Base-by-base conservation (phyloP, 202 grass and related monocot genomes). In the Carex arenaria region DNA sequence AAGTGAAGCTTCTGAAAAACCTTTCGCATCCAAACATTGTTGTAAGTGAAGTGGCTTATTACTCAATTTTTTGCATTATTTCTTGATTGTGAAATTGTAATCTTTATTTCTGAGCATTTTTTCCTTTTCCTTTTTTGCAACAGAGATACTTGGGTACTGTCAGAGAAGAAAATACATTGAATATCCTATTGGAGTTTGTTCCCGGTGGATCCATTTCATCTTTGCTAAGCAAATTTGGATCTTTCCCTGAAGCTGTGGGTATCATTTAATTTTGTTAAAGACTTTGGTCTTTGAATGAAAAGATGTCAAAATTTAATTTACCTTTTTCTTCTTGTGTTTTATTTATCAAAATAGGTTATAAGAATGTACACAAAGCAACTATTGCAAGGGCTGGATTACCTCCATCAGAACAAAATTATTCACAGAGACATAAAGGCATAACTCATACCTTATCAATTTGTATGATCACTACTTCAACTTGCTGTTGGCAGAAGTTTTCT, bases 401-500 rank as follows among this genome's bases (percentile, higher is more conserved):
- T 98, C 60, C 96, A 98, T 92, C 89, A 20, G 73, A 93, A 98
- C 80, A 91, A 87, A 79, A 98, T 98, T 82, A 98, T 95, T 87
- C 96, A 98, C 84, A 88, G 96, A 87, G 96, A 98, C 83, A 98
- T 98, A 86, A 98, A 98, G 93, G 96, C 89, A 91, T 78, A 72
- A 22, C 15, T 62, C 9, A 22, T 83, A 40, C 51, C 15, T 80
- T 85, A 87, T 53, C 66, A 72, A 13, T 28, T 70, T 87, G 52
- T 64, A 56, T 64, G 57, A 20, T 77, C 71, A 78, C 54, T 78
- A 3, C 18, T 68, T 56, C 28, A 40, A 31, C 74, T 78, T 78
- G 30, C 7, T 38, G 59, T 38, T 78, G 31, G 3, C 43, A 12
- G 30, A 60, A 60, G 5, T 19, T 57, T 31, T 78, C 53, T 78